Percentiles rank a stretch among this genome's conserved stretches.
These are phyloP conservation scores for Kazachstania viticola DNA, from an alignment of 805 yeast genomes.

Conservation along the genomic window DNA sequence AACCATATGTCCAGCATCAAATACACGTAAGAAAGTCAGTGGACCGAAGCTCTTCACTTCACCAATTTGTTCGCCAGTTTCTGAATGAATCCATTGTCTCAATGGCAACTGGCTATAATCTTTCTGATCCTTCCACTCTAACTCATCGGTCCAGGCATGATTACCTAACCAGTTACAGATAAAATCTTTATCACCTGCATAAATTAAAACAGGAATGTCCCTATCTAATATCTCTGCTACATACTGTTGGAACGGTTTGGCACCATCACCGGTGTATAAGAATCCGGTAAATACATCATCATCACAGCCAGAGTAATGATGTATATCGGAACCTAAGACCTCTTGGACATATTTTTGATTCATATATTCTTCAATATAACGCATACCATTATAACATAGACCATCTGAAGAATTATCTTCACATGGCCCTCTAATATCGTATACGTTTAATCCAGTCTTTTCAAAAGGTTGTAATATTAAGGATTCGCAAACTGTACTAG, in stretches of 20 bases:
- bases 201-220: conserved; percentile 69
- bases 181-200: conserved; percentile 92
- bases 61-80: conserved; percentile 41
- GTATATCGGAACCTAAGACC: conserved; percentile 80
- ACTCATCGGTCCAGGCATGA: conserved; percentile 64
- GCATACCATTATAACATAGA: conserved; percentile 64
- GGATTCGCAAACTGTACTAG: conserved; percentile 66
- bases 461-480: conserved; percentile 57
- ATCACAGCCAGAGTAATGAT: conserved; percentile 55
- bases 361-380: conserved; percentile 61
- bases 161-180: conserved; percentile 92
- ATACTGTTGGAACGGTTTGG: conserved; percentile 70
- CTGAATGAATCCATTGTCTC: conserved; percentile 32
- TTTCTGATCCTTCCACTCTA: conserved; percentile 51
- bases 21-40: conserved; percentile 68
- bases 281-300: conserved; percentile 58
- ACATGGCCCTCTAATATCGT: conserved; percentile 75
- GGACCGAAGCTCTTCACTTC: conserved; percentile 59
- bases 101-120: conserved; percentile 34
- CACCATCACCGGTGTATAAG: conserved; percentile 69
- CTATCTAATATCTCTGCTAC: conserved; percentile 58
- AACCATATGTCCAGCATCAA: conserved; percentile 86
- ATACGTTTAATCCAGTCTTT: conserved; percentile 73
- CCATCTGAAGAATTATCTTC: conserved; percentile 48
- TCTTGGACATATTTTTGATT: conserved; percentile 59